Conservation (phyloP, 306 rosid genomes). For the Castanospermum australe region DNA sequence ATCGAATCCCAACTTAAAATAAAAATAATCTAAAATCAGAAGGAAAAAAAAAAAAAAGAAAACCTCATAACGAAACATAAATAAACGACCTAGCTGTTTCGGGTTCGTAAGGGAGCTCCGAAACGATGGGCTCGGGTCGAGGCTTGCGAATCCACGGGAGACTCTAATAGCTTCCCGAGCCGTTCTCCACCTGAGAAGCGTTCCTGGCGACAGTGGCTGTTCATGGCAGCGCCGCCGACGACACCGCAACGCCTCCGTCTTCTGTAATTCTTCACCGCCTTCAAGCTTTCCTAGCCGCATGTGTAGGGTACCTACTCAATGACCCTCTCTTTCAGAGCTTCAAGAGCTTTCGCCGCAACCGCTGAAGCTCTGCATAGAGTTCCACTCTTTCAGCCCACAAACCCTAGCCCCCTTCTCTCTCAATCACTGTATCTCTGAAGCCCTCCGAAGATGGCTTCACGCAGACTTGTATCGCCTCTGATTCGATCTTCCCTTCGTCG, state of each 20-base stretch:
- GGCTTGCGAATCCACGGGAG: not conserved
- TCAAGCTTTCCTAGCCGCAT: conserved; percentile 11
- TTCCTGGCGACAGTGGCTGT: not conserved
- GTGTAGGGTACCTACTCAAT: conserved; percentile 51
- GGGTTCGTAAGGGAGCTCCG: not conserved
- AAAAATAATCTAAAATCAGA: not conserved
- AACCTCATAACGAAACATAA: too few species aligned
- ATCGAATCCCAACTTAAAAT: not conserved
- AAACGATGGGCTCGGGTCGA: not conserved
- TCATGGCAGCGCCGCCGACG: conserved; percentile 18
- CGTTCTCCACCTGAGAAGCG: conserved; percentile 12
- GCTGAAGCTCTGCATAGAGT: conserved; percentile 38
- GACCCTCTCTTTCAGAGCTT: conserved; percentile 70
- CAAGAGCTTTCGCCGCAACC: conserved; percentile 46
- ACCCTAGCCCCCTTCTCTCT: conserved; percentile 53
- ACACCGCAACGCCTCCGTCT: not conserved
- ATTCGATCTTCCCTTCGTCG: conserved; percentile 74
- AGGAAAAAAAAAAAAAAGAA: not conserved
- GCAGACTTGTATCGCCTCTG: conserved; percentile 68
- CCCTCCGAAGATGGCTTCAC: conserved; percentile 71
- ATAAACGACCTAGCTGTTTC: not conserved
- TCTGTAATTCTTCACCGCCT: not conserved
- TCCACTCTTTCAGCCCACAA: conserved; percentile 32
- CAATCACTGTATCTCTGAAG: too few species aligned
- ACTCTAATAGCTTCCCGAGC: not conserved